Evolutionary conservation across 805 yeast species (phyloP).

Genomic region (Metschnikowia koreensis): DNA sequence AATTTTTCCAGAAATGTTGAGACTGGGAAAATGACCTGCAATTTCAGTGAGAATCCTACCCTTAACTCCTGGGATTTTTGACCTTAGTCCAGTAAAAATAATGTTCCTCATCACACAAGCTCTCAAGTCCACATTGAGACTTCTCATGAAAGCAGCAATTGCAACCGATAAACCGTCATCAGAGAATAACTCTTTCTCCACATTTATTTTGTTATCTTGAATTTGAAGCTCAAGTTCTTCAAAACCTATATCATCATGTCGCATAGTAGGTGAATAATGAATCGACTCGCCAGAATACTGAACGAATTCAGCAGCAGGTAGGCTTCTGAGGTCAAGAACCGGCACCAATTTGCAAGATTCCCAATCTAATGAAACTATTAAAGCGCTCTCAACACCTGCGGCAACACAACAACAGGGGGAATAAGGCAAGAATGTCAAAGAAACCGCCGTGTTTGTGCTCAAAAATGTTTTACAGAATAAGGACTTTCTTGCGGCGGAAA

Average conservation of each 20-base stretch:
- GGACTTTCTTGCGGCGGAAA: constrained; percentile 10
- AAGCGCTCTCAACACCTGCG: constrained; percentile 14
- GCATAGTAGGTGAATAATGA: constrained; percentile 7
- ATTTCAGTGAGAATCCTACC: constrained; percentile 8
- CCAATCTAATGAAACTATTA: constrained; percentile 17
- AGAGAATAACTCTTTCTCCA: constrained; percentile 1
- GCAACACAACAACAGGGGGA: constrained; percentile 13
- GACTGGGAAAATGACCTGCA: constrained; percentile 4
- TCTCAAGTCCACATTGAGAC: constrained; percentile 12
- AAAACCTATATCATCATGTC: background rate
- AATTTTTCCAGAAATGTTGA: constrained; percentile 8
- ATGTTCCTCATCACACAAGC: constrained; percentile 9
- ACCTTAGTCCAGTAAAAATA: constrained; percentile 12
- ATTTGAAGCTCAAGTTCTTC: constrained; percentile 8
- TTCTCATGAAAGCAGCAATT: constrained; percentile 3
- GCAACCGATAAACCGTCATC: background rate
- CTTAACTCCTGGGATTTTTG: constrained; percentile 8
- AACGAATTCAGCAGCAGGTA: constrained; percentile 1
- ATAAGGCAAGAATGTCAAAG: constrained; percentile 15
- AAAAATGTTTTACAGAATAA: constrained; percentile 14
- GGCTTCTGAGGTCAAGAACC: constrained; percentile 11
- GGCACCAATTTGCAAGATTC: constrained; percentile 8
- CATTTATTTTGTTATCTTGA: background rate
- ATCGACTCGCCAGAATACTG: constrained; percentile 13
- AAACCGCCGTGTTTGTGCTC: constrained; percentile 4